phyloP scores from a whole-genome alignment of 75 land plant genomes.

The Larix kaempferi region DNA sequence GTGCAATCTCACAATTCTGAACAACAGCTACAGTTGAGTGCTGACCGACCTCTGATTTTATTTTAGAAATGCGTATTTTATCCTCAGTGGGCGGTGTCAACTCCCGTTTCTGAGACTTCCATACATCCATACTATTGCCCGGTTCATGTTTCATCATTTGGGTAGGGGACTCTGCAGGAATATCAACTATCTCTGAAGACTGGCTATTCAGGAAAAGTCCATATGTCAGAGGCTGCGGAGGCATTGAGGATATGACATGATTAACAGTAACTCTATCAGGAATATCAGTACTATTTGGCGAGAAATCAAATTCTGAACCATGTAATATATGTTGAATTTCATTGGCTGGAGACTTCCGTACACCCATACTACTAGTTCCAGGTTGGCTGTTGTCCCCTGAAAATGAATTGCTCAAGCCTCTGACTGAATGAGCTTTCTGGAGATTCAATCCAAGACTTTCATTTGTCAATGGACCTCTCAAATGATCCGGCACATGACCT shows the following conservation, averaged over 20 bases:
- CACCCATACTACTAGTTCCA: no score
- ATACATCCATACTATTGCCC: background rate
- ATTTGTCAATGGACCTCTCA: no score
- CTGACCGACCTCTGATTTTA: background rate
- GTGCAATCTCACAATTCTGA: background rate
- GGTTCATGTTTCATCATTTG: background rate
- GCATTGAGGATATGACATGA: background rate
- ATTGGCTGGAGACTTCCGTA: background rate
- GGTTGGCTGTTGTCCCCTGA: no score
- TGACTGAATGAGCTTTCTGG: no score
- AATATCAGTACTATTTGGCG: background rate
- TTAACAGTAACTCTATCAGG: background rate
- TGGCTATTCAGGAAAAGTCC: background rate
- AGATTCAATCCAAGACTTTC: no score
- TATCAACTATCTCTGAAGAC: slow-evolving; percentile 4
- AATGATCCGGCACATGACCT: no score
- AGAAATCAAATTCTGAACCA: background rate
- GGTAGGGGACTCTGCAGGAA: background rate
- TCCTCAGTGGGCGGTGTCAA: background rate
- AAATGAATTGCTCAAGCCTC: no score
- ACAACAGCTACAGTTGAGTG: background rate
- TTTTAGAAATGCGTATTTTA: background rate
- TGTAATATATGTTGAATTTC: background rate
- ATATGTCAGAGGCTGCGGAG: background rate
- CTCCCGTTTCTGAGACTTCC: background rate